These are phyloP conservation scores for Saprolegnia diclina DNA, from an alignment of 352 stramenopile genomes.

Conservation along the genomic window DNA sequence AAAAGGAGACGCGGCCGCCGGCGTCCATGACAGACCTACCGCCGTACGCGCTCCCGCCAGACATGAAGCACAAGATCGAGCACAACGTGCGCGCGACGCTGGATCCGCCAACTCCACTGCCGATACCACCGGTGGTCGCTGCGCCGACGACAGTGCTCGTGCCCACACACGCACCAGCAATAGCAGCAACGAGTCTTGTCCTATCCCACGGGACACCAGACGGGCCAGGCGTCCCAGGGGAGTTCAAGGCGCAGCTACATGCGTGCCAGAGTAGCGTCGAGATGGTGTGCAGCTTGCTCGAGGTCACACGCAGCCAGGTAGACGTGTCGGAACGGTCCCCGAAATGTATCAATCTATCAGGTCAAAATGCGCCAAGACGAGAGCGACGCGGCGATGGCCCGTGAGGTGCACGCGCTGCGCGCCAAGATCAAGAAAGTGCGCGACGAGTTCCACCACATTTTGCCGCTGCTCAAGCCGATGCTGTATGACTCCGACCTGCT, in stretches of 20 bases:
- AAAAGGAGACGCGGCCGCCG: slow-evolving; percentile 27
- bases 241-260: neutral
- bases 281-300: slow-evolving; percentile 8
- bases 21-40: slow-evolving; percentile 57
- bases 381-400: neutral
- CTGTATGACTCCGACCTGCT: neutral
- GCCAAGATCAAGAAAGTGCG: slow-evolving; percentile 24
- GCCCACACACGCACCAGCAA: slow-evolving; percentile 6
- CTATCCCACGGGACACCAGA: neutral
- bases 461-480: slow-evolving; percentile 5
- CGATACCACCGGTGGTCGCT: neutral
- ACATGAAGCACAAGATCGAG: slow-evolving; percentile 77
- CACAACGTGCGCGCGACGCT: slow-evolving; percentile 21
- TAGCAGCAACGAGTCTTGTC: neutral
- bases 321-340: too few species aligned
- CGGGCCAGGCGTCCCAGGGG: neutral
- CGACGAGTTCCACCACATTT: slow-evolving; percentile 30
- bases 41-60: slow-evolving; percentile 66
- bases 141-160: neutral
- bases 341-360: neutral
- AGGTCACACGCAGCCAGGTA: slow-evolving; percentile 7
- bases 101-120: neutral
- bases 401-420: neutral
- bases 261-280: slow-evolving; percentile 5
- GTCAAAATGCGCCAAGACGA: slow-evolving; percentile 16